Percentiles rank a stretch among this genome's conserved stretches.
These are phyloP conservation scores for Mychonastes homosphaera DNA, from an alignment of 139 green algal genomes.

Conservation along the genomic window DNA sequence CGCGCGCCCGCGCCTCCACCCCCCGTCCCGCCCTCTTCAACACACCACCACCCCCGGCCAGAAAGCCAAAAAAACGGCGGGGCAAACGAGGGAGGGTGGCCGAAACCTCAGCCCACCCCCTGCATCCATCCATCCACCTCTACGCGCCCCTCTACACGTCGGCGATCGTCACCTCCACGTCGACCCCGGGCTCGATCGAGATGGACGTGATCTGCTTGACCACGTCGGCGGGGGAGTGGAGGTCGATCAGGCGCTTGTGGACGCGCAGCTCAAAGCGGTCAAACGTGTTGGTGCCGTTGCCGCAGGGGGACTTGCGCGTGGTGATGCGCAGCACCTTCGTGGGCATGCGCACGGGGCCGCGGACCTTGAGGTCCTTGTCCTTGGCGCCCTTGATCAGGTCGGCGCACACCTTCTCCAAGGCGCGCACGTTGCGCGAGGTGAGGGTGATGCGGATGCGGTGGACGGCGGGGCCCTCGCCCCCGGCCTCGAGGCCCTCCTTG, in stretches of 20 bases:
- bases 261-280: slow-evolving; percentile 96
- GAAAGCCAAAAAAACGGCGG: no score
- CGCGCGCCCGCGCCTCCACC: no score
- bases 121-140: no score
- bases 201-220: slow-evolving; percentile 99
- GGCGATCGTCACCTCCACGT: slow-evolving; percentile 73
- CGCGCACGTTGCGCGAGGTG: slow-evolving; percentile 89
- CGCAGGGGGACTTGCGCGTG: slow-evolving; percentile 94
- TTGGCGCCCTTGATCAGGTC: slow-evolving; percentile 96
- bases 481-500: slow-evolving; percentile 31
- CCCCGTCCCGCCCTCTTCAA: no score
- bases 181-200: slow-evolving; percentile 95
- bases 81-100: no score
- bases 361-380: slow-evolving; percentile 96
- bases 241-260: slow-evolving; percentile 99
- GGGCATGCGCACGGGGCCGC: slow-evolving; percentile 96
- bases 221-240: slow-evolving; percentile 93
- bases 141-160: no score
- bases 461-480: slow-evolving; percentile 63
- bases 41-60: no score
- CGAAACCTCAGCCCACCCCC: no score
- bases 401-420: slow-evolving; percentile 97
- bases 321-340: slow-evolving; percentile 97
- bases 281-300: slow-evolving; percentile 99
- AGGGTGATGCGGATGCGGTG: slow-evolving; percentile 99